A percentile compares a stretch with the other conserved stretches of the same genome.
Evolutionary conservation across 495 filamentous ascomycete species (phyloP).

Genomic region (Acidiella bohemica): DNA sequence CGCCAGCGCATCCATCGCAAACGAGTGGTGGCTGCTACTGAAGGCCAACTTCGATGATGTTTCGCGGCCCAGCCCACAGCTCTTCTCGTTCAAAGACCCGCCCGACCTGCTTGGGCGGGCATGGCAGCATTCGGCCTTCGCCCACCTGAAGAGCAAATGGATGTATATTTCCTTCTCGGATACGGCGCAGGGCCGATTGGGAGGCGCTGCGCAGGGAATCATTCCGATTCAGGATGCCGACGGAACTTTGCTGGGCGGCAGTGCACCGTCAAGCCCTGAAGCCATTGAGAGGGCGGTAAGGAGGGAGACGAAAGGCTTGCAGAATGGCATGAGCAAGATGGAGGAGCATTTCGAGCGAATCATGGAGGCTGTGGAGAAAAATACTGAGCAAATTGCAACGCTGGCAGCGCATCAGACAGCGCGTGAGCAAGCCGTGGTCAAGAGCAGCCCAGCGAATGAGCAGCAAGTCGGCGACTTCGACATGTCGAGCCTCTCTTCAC

Average conservation of each 20-base stretch:
- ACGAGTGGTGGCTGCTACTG: conserved; percentile 17
- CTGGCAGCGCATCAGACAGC: conserved; percentile 6
- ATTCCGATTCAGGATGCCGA: conserved; percentile 14
- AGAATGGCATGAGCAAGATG: conserved; percentile 8
- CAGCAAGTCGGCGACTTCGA: conserved; percentile 4
- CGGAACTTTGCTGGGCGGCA: conserved; percentile 12
- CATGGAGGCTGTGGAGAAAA: conserved; percentile 15
- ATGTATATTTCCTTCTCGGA: conserved; percentile 18
- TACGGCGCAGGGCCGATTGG: conserved; percentile 4
- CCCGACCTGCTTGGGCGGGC: conserved; percentile 9
- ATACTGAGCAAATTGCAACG: conserved; percentile 11
- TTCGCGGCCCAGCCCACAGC: conserved; percentile 12
- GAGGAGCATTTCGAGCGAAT: conserved; percentile 16
- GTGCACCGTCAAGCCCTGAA: conserved; percentile 7
- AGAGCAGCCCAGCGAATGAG: neutral
- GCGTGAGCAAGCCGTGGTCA: neutral
- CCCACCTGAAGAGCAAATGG: conserved; percentile 17
- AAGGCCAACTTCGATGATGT: conserved; percentile 9
- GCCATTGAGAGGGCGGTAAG: neutral
- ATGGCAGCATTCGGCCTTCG: conserved; percentile 13
- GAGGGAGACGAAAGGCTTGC: conserved; percentile 5
- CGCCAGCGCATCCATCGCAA: conserved; percentile 16
- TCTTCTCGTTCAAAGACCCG: conserved; percentile 15
- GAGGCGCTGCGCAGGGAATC: conserved; percentile 13
- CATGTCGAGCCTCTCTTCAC: neutral